A percentile compares a stretch with the other conserved stretches of the same genome.
Conservation (phyloP, 495 filamentous ascomycete genomes). For the Articulospora tetracladia region DNA sequence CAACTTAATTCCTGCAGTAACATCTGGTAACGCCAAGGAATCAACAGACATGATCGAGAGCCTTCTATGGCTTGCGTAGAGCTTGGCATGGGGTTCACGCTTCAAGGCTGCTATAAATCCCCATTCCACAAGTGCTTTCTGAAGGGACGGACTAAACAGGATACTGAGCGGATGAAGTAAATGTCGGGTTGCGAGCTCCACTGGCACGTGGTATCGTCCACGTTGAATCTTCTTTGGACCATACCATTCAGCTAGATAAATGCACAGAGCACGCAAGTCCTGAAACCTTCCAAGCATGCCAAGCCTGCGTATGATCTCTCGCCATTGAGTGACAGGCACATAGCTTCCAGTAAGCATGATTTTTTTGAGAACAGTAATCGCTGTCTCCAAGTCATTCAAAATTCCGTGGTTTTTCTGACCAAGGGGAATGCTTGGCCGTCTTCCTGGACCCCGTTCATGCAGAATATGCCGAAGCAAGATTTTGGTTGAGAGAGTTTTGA, state of each 20-base stretch:
- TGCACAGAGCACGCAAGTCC: conserved; percentile 35
- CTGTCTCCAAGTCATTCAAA: conserved; percentile 21
- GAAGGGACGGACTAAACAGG: conserved; percentile 44
- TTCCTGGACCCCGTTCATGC: conserved; percentile 7
- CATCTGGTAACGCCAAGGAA: background rate
- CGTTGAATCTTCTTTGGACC: conserved; percentile 8
- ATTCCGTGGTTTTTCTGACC: background rate
- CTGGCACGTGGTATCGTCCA: conserved; percentile 1
- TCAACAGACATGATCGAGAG: background rate
- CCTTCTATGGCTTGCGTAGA: background rate
- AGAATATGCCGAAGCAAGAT: conserved; percentile 12
- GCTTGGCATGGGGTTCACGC: conserved; percentile 3
- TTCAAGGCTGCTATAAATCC: conserved; percentile 45
- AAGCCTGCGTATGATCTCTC: conserved; percentile 42
- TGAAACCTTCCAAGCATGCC: conserved; percentile 41
- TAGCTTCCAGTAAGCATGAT: conserved; percentile 29
- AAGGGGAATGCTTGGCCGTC: background rate
- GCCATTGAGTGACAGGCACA: conserved; percentile 38
- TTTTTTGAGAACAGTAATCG: conserved; percentile 30
- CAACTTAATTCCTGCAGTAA: conserved; percentile 47
- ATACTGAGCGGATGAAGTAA: conserved; percentile 29
- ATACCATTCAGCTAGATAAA: conserved; percentile 20
- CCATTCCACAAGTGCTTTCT: conserved; percentile 54
- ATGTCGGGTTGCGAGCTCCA: conserved; percentile 16
- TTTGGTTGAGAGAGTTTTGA: conserved; percentile 9